Conservation (phyloP, 2,329 filamentous ascomycete species). For the Colletotrichum tanaceti region DNA sequence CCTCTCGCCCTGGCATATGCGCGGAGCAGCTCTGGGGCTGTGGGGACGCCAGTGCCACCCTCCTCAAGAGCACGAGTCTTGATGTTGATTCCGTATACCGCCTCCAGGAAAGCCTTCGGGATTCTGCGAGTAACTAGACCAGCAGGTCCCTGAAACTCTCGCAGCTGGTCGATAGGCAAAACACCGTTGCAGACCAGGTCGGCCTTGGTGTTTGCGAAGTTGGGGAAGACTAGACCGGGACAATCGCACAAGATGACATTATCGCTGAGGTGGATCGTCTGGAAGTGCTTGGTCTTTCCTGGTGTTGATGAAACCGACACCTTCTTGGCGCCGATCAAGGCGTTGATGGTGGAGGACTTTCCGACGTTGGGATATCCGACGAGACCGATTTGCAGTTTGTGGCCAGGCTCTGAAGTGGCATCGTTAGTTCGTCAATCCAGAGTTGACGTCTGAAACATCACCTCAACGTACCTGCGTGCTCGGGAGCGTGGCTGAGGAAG, state of each 20-base stretch:
- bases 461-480: conserved; percentile 59
- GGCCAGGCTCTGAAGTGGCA: conserved; percentile 54
- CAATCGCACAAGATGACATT: conserved; percentile 96
- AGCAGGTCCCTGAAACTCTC: conserved; percentile 90
- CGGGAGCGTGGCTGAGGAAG: conserved; percentile 78
- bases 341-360: conserved; percentile 99
- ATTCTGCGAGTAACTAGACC: conserved; percentile 86
- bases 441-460: not conserved
- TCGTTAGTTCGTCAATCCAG: conserved; percentile 31
- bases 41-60: conserved; percentile 89
- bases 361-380: conserved; percentile 99
- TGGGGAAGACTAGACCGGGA: conserved; percentile 97
- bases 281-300: conserved; percentile 99
- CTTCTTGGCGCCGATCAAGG: conserved; percentile 97
- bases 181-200: conserved; percentile 96
- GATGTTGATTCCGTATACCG: conserved; percentile 93
- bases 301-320: conserved; percentile 97
- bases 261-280: conserved; percentile 94
- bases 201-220: conserved; percentile 96
- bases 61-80: conserved; percentile 84
- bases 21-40: conserved; percentile 83
- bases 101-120: conserved; percentile 88
- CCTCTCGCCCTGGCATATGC: conserved; percentile 91
- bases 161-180: conserved; percentile 93
- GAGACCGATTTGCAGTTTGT: conserved; percentile 88